These are phyloP conservation scores for Leccinum brunneo-olivaceum DNA, from an alignment of 1,284 basidiomycete species.

Conservation along the genomic window DNA sequence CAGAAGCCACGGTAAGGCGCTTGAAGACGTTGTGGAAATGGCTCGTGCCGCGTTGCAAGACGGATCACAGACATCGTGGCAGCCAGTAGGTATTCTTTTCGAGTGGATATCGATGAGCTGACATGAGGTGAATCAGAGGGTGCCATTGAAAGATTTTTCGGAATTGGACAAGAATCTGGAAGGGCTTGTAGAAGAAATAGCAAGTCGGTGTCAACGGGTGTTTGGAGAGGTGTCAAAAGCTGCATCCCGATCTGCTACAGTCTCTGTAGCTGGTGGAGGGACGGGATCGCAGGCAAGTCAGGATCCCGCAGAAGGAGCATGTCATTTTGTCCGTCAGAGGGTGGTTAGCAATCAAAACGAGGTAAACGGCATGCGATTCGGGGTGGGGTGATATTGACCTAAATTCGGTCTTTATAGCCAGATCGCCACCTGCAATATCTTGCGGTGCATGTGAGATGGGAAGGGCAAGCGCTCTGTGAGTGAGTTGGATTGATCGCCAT, in stretches of 20 bases:
- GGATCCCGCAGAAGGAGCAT: constrained; percentile 22
- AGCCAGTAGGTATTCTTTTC: constrained; percentile 35
- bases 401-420: constrained; percentile 31
- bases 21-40: constrained; percentile 40
- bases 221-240: constrained; percentile 61
- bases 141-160: constrained; percentile 43
- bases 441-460: constrained; percentile 30
- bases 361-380: constrained; percentile 35
- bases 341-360: constrained; percentile 39
- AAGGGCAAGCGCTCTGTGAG: constrained; percentile 26
- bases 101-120: constrained; percentile 17
- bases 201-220: constrained; percentile 50
- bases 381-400: constrained; percentile 24
- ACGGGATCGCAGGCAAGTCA: constrained; percentile 23
- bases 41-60: constrained; percentile 44
- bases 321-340: constrained; percentile 46
- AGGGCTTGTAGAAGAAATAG: constrained; percentile 56
- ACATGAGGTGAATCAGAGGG: constrained; percentile 37
- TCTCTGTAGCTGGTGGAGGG: constrained; percentile 34
- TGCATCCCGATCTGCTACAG: constrained; percentile 51
- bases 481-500: constrained; percentile 23
- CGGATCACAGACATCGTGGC: constrained; percentile 37
- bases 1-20: constrained; percentile 24
- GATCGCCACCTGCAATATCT: constrained; percentile 42
- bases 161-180: constrained; percentile 66